Evolutionary conservation across 2,329 filamentous ascomycete genomes (phyloP), one percentile per base, ranked within the genome.

Genomic region (Arthrobotrys conoides): DNA sequence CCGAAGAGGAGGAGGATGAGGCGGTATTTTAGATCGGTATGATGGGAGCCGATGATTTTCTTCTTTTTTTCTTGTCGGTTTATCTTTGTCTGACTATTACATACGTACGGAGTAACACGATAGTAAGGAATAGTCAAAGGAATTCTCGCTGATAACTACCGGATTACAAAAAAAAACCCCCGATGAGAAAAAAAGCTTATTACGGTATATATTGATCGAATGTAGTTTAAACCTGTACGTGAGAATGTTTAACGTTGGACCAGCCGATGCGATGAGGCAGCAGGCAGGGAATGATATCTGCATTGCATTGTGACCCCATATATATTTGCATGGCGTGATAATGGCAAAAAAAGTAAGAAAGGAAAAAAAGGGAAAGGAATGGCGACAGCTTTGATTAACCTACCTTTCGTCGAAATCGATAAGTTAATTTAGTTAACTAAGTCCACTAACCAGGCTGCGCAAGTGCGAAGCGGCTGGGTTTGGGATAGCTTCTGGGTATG

Each of bases 321-420:
- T n/a, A n/a, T n/a, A n/a, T n/a, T n/a, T n/a, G n/a, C n/a, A n/a
- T 78, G 75, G 75, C 75, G 75, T 78, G 75, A 78, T 72, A 71
- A 72, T 78, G 68, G 75, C 59, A 66, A 72, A 71, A 55, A 55
- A 30, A 44, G 46, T 18, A 18, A 30, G 27, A 30, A 30, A 30
- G 27, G 27, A 30, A 30, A 3, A 6, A 24, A 49, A 24, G 18
- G n/a, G 51, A 61, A 41, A n/a, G 27, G 44, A 55, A 61, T 61
- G 55, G 55, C 55, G 55, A 61, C n/a, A n/a, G n/a, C 36, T 16
- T 41, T 12, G 12, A 14, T 41, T 41, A 41, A 41, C 14, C 12
- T 16, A 41, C 36, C 4, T 8, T 38, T 38, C 4, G 9, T 9
- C 5, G 10, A 12, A 41, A 41, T 41, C 38, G 38, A 41, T 41